Base-by-base conservation (phyloP, 768 basidiomycete genomes). In the Xerocomus potaroensis region DNA sequence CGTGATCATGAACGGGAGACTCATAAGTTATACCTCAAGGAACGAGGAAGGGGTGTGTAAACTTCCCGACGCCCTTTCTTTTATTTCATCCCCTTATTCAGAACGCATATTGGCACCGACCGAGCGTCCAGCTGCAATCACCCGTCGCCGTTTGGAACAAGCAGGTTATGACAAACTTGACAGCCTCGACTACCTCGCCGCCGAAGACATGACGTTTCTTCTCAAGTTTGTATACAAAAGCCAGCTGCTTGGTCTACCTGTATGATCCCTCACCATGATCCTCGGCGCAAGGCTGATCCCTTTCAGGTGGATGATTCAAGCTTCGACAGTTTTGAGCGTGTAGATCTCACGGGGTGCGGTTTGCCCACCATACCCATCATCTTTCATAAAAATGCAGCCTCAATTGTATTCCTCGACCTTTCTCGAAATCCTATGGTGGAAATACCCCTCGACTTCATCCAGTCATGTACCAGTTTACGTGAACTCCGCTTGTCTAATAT, bases 381-480 rank as follows among this genome's bases (percentile, higher is more conserved):
- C 48, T 74, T 97, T 11, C 87, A 99, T 64, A 77, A 80, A 44
- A 81, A 91, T 49, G 92, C 93, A 1, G 83, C 87, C 54, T 78
- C 79, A 21, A 93, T 99, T 58, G 72, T 88, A 48, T 83, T 77
- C 32, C 84, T 98, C 48, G 89, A 87, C 50, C 78, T 98, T 12
- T 95, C 92, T 4, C 82, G 89, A 35, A 99, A 98, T 62, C 92
- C 94, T 3, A 91, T 95, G 80, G 78, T 94, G 45, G 94, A 98
- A 65, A 86, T 98, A 29, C 96, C 95, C 1, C 82, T 91, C 41
- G 96, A 98, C 67, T 99, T 99, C 62, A 85, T 96, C 47, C 90
- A 96, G 65, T 80, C 85, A 5, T 95, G 92, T 61, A 79, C 79
- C 1, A 78, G 74, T 5, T 78, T 99, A 8, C 83, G 84, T 47